phyloP scores from a whole-genome alignment of 83 land plant species.

The Thuja plicata region DNA sequence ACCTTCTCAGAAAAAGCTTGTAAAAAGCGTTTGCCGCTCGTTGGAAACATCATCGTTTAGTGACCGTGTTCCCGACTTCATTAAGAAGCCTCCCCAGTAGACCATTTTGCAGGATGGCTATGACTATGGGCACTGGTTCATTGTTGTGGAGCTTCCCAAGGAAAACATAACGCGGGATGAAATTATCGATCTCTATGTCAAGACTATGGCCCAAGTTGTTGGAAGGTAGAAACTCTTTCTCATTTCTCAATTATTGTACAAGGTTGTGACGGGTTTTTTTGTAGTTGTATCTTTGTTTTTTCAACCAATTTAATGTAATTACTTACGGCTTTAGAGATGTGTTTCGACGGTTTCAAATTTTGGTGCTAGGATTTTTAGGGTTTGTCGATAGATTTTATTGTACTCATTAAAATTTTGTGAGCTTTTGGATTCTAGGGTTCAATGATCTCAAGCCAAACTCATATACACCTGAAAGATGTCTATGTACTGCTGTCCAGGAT shows the following conservation, averaged over 20 bases:
- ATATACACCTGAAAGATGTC: not conserved
- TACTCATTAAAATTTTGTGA: not conserved
- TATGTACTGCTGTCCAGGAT: not conserved
- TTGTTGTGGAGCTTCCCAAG: constrained; percentile 43
- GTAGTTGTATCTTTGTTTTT: not conserved
- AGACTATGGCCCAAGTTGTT: constrained; percentile 41
- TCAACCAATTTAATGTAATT: not conserved
- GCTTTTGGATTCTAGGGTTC: not conserved
- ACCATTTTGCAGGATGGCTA: constrained; percentile 50
- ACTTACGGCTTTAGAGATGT: not conserved
- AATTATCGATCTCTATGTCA: constrained; percentile 43
- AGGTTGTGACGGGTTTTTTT: not conserved
- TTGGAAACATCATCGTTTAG: constrained; percentile 29
- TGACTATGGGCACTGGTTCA: constrained; percentile 60
- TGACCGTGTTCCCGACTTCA: constrained; percentile 46
- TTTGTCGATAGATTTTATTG: not conserved
- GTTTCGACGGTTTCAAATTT: not conserved
- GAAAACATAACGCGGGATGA: constrained; percentile 38
- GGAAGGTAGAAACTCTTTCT: constrained; percentile 31
- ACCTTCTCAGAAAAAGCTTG: not conserved
- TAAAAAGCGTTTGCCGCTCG: not conserved
- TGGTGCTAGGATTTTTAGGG: not conserved
- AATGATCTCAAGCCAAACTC: not conserved
- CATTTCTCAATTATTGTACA: not conserved
- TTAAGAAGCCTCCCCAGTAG: constrained; percentile 49